Evolutionary conservation across 1,139 yeast genomes (phyloP).

Genomic region (Oligophagozyma castellii): DNA sequence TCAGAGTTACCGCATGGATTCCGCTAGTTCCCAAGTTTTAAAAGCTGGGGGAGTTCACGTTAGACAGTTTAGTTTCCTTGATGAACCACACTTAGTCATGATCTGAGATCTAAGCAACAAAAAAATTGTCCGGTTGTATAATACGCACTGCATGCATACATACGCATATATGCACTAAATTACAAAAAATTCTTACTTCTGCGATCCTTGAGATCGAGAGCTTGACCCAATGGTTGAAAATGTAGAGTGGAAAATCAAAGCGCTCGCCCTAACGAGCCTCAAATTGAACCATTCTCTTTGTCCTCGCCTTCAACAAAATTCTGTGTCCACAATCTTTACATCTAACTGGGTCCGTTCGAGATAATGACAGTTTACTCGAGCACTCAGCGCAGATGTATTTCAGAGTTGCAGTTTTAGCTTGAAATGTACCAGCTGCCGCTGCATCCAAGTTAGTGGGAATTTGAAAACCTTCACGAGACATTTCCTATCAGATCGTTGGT

Average conservation of each 20-base stretch:
- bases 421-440: conserved; percentile 55
- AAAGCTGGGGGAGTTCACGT: conserved; percentile 58
- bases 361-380: conserved; percentile 75
- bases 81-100: conserved; percentile 18
- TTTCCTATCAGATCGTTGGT: conserved; percentile 7
- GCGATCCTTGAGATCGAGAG: too few relatives aligned
- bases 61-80: conserved; percentile 44
- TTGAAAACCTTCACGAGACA: conserved; percentile 86
- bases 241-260: too few relatives aligned
- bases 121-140: too few relatives aligned
- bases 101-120: too few relatives aligned
- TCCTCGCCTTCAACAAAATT: conserved; percentile 91
- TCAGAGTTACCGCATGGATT: conserved; percentile 87
- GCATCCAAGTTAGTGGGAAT: conserved; percentile 70
- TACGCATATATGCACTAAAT: too few relatives aligned
- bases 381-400: conserved; percentile 95
- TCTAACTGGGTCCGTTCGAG: conserved; percentile 93
- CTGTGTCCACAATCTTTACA: conserved; percentile 98
- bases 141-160: too few relatives aligned
- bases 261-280: conserved; percentile 47
- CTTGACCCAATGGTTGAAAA: too few relatives aligned
- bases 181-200: too few relatives aligned
- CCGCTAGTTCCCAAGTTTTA: conserved; percentile 53
- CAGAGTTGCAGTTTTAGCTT: conserved; percentile 73
- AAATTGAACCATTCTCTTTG: conserved; percentile 83